Conservation (phyloP, 2,329 filamentous ascomycete genomes). For the Tolypocladium amazonense region DNA sequence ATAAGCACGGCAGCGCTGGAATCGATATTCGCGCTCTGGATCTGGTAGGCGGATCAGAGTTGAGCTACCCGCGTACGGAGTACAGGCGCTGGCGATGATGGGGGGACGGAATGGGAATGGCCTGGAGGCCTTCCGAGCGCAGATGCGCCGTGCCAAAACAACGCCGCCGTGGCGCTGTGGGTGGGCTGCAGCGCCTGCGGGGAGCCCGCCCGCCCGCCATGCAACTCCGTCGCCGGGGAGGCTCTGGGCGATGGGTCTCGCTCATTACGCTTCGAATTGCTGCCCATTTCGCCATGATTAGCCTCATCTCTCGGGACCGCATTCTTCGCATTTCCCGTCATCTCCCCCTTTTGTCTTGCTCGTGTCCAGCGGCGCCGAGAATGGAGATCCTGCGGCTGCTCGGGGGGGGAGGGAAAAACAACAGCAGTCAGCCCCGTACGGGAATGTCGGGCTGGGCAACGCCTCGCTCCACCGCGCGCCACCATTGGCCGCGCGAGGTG, state of each 20-base stretch:
- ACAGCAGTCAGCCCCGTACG: background rate
- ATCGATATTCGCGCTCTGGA: background rate
- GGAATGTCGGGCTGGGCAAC: background rate
- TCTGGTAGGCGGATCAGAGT: background rate
- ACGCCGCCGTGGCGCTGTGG: background rate
- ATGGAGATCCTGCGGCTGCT: background rate
- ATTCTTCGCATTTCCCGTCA: background rate
- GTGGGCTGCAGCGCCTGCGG: background rate
- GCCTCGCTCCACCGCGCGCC: background rate
- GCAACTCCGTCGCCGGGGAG: background rate
- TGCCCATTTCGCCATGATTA: background rate
- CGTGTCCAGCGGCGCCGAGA: background rate
- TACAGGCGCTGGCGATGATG: background rate
- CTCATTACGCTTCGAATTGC: background rate
- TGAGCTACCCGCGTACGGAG: background rate
- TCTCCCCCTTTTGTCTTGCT: background rate
- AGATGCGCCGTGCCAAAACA: background rate
- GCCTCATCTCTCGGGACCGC: background rate
- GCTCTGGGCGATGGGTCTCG: background rate
- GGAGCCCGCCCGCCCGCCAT: background rate
- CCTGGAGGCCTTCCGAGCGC: background rate
- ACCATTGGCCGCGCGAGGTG: background rate
- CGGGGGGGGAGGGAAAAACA: background rate
- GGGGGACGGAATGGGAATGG: background rate
- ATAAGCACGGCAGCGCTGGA: background rate